Conservation (phyloP, 106 monocot species). For the Dendrobium huoshanense region DNA sequence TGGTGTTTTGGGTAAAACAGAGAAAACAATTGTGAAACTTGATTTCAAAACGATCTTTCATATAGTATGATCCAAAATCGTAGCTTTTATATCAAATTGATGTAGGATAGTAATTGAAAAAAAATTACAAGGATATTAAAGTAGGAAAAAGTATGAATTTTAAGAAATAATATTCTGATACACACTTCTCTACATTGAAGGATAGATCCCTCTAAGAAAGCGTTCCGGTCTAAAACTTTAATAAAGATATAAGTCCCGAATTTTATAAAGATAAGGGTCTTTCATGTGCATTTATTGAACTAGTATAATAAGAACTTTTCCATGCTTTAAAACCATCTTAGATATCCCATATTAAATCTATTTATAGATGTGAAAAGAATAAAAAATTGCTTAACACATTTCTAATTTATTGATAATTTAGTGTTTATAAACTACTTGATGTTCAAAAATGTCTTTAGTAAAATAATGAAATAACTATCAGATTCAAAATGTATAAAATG, state of each 20-base stretch:
- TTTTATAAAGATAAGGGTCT: not conserved
- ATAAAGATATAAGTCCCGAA: not conserved
- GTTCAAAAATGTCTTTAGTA: not conserved
- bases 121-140: not conserved
- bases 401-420: not conserved
- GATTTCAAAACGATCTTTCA: not conserved
- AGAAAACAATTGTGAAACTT: not conserved
- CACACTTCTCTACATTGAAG: not conserved
- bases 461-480: not conserved
- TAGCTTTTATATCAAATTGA: not conserved
- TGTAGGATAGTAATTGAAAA: not conserved
- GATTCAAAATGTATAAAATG: not conserved
- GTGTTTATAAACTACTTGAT: not conserved
- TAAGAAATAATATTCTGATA: not conserved
- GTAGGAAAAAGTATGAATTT: not conserved
- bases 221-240: not conserved
- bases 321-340: too few relatives aligned
- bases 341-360: too few relatives aligned
- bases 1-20: not conserved
- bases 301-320: not conserved
- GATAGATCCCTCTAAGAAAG: not conserved
- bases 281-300: not conserved
- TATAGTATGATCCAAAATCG: not conserved
- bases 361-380: too few relatives aligned
- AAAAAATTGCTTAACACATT: too few relatives aligned